Percentiles rank a stretch among this genome's conserved stretches.
These are phyloP conservation scores for Pachysandra terminalis DNA, from an alignment of 164 flowering plant genomes.

Conservation along the genomic window DNA sequence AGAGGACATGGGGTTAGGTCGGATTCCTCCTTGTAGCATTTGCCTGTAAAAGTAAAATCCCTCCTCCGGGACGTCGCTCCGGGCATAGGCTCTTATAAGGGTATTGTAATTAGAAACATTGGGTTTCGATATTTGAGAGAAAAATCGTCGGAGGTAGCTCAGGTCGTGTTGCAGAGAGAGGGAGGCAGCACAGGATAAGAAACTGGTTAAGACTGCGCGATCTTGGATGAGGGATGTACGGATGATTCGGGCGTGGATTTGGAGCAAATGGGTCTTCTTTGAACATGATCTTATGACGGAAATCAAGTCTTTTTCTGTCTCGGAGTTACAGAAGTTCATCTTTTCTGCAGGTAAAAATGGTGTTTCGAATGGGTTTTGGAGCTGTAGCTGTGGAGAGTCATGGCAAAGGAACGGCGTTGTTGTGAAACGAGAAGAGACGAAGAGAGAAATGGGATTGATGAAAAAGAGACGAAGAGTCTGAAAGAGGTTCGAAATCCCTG, in stretches of 20 bases:
- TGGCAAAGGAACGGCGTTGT: background rate
- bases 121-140: constrained; percentile 38
- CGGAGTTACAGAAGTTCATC: background rate
- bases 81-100: constrained; percentile 53
- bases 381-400: background rate
- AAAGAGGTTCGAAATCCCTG: background rate
- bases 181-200: constrained; percentile 35
- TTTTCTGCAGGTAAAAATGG: background rate
- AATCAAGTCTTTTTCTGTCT: constrained; percentile 11
- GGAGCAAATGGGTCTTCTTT: constrained; percentile 43
- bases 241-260: constrained; percentile 61
- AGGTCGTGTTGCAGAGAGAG: constrained; percentile 23
- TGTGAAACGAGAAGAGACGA: background rate
- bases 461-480: background rate
- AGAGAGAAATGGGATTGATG: background rate
- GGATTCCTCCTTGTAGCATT: constrained; percentile 40
- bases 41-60: constrained; percentile 41
- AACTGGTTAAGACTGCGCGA: constrained; percentile 31
- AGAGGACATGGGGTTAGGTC: constrained; percentile 39
- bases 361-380: background rate
- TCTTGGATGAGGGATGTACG: constrained; percentile 36
- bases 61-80: constrained; percentile 31
- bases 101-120: constrained; percentile 37
- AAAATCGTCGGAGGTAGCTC: constrained; percentile 35
- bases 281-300: constrained; percentile 46